Evolutionary conservation across 768 basidiomycete species (phyloP).

Genomic region (Russula earlei): DNA sequence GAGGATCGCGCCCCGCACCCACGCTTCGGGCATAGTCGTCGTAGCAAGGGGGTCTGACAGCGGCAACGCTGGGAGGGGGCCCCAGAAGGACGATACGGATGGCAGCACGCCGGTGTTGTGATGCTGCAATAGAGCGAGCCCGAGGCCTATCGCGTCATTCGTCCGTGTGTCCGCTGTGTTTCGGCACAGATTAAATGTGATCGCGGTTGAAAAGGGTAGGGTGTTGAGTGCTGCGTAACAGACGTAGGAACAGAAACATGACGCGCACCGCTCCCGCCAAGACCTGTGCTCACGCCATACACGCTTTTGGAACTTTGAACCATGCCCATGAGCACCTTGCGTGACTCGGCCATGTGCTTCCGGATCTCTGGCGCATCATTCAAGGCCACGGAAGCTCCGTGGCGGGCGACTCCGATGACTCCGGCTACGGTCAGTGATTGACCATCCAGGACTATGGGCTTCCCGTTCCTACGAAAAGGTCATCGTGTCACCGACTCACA

Average conservation of each 20-base stretch:
- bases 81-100: conserved; percentile 24
- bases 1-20: conserved; percentile 85
- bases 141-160: conserved; percentile 59
- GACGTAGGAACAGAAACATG: neutral
- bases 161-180: conserved; percentile 75
- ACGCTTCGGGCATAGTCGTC: conserved; percentile 72
- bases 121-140: conserved; percentile 71
- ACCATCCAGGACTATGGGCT: conserved; percentile 59
- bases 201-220: neutral
- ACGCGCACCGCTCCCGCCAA: conserved; percentile 61
- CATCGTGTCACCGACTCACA: neutral
- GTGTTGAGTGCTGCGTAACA: too few species aligned
- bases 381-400: conserved; percentile 42
- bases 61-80: conserved; percentile 48
- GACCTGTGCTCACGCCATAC: conserved; percentile 81
- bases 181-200: neutral
- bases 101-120: conserved; percentile 71
- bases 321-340: conserved; percentile 55
- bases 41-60: conserved; percentile 59
- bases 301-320: conserved; percentile 59
- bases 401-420: conserved; percentile 67
- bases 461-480: conserved; percentile 41
- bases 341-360: conserved; percentile 49
- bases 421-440: conserved; percentile 64
- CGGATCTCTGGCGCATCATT: conserved; percentile 39